Percentiles rank a stretch among this genome's conserved stretches.
Evolutionary conservation across 2,329 filamentous ascomycete genomes (phyloP).

Genomic region (Emydomyces testavorans): DNA sequence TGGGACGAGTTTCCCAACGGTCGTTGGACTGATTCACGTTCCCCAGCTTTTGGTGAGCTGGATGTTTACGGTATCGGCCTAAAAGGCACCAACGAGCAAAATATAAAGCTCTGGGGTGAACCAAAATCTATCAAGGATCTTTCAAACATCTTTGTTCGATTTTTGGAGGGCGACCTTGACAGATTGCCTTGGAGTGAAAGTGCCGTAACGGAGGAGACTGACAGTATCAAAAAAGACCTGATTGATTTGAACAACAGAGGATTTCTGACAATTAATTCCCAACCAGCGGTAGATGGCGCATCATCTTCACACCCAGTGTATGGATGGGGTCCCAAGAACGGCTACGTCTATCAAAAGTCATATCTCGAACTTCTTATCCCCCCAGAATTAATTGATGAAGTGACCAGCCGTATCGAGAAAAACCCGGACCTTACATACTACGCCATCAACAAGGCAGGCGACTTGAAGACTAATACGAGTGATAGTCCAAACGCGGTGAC

Average conservation of each 20-base stretch:
- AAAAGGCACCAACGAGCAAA: slow-evolving; percentile 90
- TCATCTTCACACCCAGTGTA: slow-evolving; percentile 78
- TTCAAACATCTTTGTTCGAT: slow-evolving; percentile 70
- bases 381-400: slow-evolving; percentile 62
- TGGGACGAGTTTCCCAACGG: slow-evolving; percentile 99
- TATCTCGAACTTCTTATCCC: slow-evolving; percentile 87
- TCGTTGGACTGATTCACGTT: slow-evolving; percentile 93
- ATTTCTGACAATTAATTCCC: slow-evolving; percentile 91
- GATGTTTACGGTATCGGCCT: slow-evolving; percentile 90
- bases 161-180: slow-evolving; percentile 68
- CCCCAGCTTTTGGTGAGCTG: slow-evolving; percentile 88
- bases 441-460: slow-evolving; percentile 72
- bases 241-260: slow-evolving; percentile 75
- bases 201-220: slow-evolving; percentile 70
- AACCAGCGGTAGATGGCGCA: slow-evolving; percentile 83
- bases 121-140: slow-evolving; percentile 71
- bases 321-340: slow-evolving; percentile 89
- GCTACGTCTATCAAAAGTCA: slow-evolving; percentile 96
- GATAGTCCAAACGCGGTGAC: slow-evolving; percentile 92
- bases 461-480: slow-evolving; percentile 71
- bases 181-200: slow-evolving; percentile 90
- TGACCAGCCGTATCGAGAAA: slow-evolving; percentile 65
- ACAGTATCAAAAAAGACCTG: slow-evolving; percentile 63
- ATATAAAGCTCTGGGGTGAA: slow-evolving; percentile 87
- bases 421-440: slow-evolving; percentile 86